Evolutionary conservation across 176 grass and related monocot genomes (phyloP).

Genomic region (Urochloa ruziziensis): DNA sequence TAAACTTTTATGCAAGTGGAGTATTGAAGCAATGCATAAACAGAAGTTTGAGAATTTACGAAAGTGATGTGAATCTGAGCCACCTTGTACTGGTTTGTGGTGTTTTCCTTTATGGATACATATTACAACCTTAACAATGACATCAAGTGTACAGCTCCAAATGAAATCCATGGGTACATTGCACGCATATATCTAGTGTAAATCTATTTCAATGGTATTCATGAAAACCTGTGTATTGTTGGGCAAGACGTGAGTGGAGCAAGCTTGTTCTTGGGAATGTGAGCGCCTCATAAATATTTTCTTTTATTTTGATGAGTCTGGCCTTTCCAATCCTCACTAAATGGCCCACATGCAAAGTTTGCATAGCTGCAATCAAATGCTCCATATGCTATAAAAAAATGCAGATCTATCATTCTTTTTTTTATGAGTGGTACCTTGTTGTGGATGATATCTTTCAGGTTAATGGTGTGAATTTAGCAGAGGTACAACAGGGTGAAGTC

Average conservation of each 20-base stretch:
- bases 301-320: background rate
- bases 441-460: slow-evolving; percentile 42
- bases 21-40: background rate
- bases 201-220: background rate
- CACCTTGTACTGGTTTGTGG: background rate
- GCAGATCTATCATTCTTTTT: background rate
- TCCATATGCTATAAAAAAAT: background rate
- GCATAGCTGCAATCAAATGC: background rate
- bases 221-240: background rate
- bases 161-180: background rate
- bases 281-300: background rate
- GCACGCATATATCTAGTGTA: background rate
- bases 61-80: background rate
- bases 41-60: background rate
- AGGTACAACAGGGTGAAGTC: slow-evolving; percentile 55
- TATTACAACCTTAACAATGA: background rate
- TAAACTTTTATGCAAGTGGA: background rate
- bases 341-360: background rate
- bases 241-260: background rate
- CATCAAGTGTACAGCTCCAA: background rate
- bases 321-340: background rate
- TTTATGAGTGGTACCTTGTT: background rate
- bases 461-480: slow-evolving; percentile 47
- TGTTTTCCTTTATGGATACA: background rate
- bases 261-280: background rate